Conservation (phyloP, 805 yeast species). For the Lachancea dasiensis region DNA sequence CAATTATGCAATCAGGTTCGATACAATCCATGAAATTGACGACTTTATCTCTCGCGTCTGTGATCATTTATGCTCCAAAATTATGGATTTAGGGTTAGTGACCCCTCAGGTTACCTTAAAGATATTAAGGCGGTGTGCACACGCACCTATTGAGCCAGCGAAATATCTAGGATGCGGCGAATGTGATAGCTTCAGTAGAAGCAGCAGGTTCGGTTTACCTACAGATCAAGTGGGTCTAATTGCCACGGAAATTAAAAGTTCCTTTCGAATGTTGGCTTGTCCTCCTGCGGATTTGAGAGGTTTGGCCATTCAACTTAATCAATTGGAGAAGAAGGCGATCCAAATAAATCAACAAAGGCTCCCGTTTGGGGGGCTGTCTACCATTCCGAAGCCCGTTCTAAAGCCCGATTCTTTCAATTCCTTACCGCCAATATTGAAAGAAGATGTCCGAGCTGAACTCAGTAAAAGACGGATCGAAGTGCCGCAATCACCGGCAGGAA, state of each 20-base stretch:
- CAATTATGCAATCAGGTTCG: conserved; percentile 84
- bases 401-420: conserved; percentile 7
- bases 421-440: conserved; percentile 12
- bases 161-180: conserved; percentile 82
- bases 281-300: conserved; percentile 73
- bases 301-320: conserved; percentile 61
- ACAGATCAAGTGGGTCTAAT: conserved; percentile 58
- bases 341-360: conserved; percentile 19
- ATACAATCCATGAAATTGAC: conserved; percentile 54
- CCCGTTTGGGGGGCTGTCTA: conserved; percentile 25
- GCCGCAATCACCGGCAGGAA: conserved; percentile 4
- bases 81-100: conserved; percentile 40
- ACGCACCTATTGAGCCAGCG: conserved; percentile 69
- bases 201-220: conserved; percentile 53
- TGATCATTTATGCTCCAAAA: conserved; percentile 51
- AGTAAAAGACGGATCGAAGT: conserved; percentile 11
- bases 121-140: conserved; percentile 54
- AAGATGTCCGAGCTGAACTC: conserved; percentile 15
- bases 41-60: conserved; percentile 52
- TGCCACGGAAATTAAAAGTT: conserved; percentile 50
- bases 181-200: conserved; percentile 59
- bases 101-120: conserved; percentile 61
- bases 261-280: conserved; percentile 51
- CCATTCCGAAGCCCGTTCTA: conserved; percentile 7
- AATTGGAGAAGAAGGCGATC: conserved; percentile 31